Conservation (phyloP, 2,329 filamentous ascomycete genomes). For the Botrytis aclada region DNA sequence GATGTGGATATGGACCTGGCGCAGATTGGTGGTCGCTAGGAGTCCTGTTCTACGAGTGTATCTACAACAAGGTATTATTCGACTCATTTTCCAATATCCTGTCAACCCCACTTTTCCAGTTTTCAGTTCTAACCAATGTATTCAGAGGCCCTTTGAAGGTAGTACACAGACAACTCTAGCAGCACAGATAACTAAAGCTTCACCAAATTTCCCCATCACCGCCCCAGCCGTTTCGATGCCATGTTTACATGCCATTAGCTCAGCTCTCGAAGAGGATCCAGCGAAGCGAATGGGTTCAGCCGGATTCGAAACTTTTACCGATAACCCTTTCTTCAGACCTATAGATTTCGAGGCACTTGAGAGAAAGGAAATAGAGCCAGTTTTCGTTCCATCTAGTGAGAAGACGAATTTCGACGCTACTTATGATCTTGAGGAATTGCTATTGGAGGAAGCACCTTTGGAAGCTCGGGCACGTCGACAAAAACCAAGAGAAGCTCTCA, state of each 20-base stretch:
- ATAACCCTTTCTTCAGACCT: conserved; percentile 83
- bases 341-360: conserved; percentile 85
- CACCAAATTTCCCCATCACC: conserved; percentile 87
- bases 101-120: not conserved
- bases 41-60: conserved; percentile 98
- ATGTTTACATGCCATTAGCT: conserved; percentile 85
- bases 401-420: conserved; percentile 99
- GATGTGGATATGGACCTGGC: conserved; percentile 81
- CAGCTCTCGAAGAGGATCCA: conserved; percentile 76
- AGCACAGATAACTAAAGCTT: conserved; percentile 74
- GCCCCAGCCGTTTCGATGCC: conserved; percentile 83
- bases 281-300: conserved; percentile 78
- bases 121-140: conserved; percentile 15
- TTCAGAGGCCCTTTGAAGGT: conserved; percentile 85
- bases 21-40: conserved; percentile 99
- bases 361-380: conserved; percentile 81
- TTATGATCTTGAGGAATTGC: conserved; percentile 90
- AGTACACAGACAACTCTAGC: conserved; percentile 78
- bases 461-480: conserved; percentile 90
- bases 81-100: not conserved
- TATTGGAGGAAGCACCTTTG: conserved; percentile 90
- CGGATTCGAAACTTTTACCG: conserved; percentile 77
- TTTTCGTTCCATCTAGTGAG: conserved; percentile 90
- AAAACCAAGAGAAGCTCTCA: conserved; percentile 86
- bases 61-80: conserved; percentile 87